Percentiles rank a stretch among this genome's conserved stretches.
Conservation (phyloP, 1,284 basidiomycete species). For the Cerrena zonata region DNA sequence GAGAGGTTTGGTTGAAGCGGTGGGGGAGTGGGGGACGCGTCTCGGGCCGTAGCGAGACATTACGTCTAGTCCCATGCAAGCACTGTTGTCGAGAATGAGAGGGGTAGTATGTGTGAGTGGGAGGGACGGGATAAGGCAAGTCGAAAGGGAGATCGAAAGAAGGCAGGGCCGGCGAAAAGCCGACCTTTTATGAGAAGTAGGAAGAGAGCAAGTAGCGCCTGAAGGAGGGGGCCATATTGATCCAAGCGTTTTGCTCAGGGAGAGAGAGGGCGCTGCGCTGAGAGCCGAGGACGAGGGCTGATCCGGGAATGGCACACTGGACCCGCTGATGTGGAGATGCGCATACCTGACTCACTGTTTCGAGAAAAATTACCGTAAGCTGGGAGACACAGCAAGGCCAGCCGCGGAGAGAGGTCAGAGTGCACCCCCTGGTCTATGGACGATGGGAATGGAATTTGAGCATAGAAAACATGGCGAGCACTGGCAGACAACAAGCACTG, state of each 20-base stretch:
- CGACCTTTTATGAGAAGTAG: conserved; percentile 21
- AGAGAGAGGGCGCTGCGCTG: conserved; percentile 17
- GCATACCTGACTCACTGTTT: conserved; percentile 21
- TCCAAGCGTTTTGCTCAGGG: conserved; percentile 10
- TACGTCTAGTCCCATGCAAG: conserved; percentile 21
- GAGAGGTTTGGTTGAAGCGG: conserved; percentile 14
- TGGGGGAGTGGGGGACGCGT: conserved; percentile 19
- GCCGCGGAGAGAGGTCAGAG: no score
- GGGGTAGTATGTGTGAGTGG: conserved; percentile 18
- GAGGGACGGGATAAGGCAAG: conserved; percentile 22
- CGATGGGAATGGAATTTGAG: conserved; percentile 3
- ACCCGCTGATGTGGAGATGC: conserved; percentile 34
- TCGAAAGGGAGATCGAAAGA: conserved; percentile 24
- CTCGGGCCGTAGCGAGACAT: conserved; percentile 23
- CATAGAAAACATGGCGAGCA: background rate
- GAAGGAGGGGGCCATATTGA: conserved; percentile 10
- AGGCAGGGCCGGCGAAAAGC: conserved; percentile 21
- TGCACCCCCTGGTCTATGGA: no score
- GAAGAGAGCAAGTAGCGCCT: conserved; percentile 14
- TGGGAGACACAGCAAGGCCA: no score
- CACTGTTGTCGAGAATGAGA: conserved; percentile 6
- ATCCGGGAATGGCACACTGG: conserved; percentile 37
- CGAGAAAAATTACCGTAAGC: no score
- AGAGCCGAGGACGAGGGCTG: conserved; percentile 25
- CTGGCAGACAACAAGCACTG: no score